Percentiles rank a stretch among this genome's conserved stretches.
Conservation (phyloP, 2,329 filamentous ascomycete genomes). For the Aspergillus tanneri region DNA sequence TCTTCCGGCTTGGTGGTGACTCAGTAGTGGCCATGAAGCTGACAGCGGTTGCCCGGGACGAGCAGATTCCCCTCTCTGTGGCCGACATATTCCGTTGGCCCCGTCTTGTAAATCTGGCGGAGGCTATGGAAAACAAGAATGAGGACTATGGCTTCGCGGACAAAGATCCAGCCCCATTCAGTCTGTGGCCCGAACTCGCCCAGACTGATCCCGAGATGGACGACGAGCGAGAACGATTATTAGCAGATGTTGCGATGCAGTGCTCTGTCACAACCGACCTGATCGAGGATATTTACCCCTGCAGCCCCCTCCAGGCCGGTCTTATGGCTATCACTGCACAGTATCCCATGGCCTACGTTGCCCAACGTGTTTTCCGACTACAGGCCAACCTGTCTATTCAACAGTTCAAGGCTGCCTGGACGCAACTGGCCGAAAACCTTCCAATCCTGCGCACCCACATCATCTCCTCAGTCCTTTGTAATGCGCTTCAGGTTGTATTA, state of each 20-base stretch:
- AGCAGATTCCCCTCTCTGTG: too few species aligned
- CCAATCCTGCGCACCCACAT: conserved; percentile 45
- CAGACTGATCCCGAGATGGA: too few species aligned
- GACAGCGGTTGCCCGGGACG: too few species aligned
- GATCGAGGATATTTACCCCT: conserved; percentile 35
- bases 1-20: background rate
- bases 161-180: too few species aligned
- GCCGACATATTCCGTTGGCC: too few species aligned
- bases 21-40: background rate
- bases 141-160: too few species aligned
- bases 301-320: conserved; percentile 35
- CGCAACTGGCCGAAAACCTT: conserved; percentile 31
- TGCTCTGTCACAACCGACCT: background rate
- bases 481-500: conserved; percentile 30
- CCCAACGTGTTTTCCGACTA: conserved; percentile 35
- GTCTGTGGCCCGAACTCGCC: too few species aligned
- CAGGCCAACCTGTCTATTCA: conserved; percentile 21
- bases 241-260: too few species aligned
- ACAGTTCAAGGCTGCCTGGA: conserved; percentile 39
- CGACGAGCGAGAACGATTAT: too few species aligned
- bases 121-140: too few species aligned
- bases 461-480: conserved; percentile 20
- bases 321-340: conserved; percentile 41
- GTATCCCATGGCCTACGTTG: conserved; percentile 40
- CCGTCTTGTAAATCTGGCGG: too few species aligned